Evolutionary conservation across 306 rosid species (phyloP), one percentile per base, ranked within the genome.

Genomic region (Sesbania bispinosa): DNA sequence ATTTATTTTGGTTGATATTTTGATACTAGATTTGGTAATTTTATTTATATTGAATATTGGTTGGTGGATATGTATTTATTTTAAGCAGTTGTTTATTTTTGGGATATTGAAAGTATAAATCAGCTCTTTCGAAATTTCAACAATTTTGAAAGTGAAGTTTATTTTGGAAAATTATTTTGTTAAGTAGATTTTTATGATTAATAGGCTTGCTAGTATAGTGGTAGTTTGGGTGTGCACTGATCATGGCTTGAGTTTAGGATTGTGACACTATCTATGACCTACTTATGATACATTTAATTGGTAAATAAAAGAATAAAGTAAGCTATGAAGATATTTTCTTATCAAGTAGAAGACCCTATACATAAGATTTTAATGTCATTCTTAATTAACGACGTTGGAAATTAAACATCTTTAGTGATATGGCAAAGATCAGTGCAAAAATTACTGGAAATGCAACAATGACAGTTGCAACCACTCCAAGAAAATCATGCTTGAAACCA

Each of bases 401-500:
- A 50, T 80, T 84, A 15, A 84, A 48, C 32, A 63, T 41, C 65
- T 77, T 84, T 4, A 80, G 23, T 58, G 82, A 71, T 7, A 50
- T 9, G 19, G 85, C 85, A 63, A 80, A 84, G 52, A 47, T 39
- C 0, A 80, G 33, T 14, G 85, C 85, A 77, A 84, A 80, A 1
- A 2, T 58, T 3, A 77, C 57, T 30, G 76, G 20, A 14, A 80
- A 84, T 50, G 73, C 85, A 47, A 84, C 61, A 5, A 62, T 36
- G 4, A 73, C 60, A 48, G 42, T 69, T n/a, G 85, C 85, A 73
- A 80, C 88, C 51, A 84, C 80, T 23, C 80, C 80, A 10, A 80
- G 38, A 64, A 84, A 80, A 68, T 84, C 78, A 69, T 80, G 80
- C 43, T 41, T 80, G 80, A 62, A 84, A 55, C 82, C 85, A 50